Evolutionary conservation across 108 stramenopile species (phyloP), one percentile per base, ranked within the genome.

Genomic region (Pseudonitzschia pungens): DNA sequence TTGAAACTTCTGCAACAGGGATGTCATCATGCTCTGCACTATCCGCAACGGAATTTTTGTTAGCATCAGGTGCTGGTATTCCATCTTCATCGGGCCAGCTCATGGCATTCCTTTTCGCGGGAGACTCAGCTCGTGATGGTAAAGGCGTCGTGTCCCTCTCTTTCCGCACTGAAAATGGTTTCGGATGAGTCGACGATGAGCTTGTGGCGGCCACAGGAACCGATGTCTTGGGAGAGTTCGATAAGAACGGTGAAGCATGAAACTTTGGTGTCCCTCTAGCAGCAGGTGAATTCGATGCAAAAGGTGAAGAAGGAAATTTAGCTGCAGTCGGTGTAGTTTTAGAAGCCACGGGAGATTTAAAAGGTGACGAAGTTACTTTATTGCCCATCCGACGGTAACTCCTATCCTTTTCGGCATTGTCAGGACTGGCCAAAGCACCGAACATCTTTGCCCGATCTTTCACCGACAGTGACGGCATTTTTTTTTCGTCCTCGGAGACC

Each of bases 401-500:
- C 40, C 60, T 31, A 15, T 62, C 60, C 10, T 33, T 33, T 29
- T 29, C 36, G 31, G 16, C 32, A 14, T 62, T 0, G 31, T 4
- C 22, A 67, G 45, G 43, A 50, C 45, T 67, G 2, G 66, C 66
- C 43, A 67, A 22, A 43, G 48, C 29, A 15, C 71, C 77, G 56
- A 78, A 78, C 77, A 78, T 72, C 7, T 65, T 64, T 2, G 57
- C 77, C 28, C 77, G 71, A 65, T 78, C 71, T 43, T 68, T 78
- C 57, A 78, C 77, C 65, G 77, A 77, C 18, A 71, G 59, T 18
- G 77, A 78, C 77, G 66, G 28, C 67, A 69, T 76, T 26, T 48
- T 41, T 26, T 58, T 18, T 62, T 29, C 60, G 36, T 40, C 60
- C 33, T 62, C 60, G 14, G 15, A 21, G 60, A 20, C 40, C 36